Base-by-base conservation (phyloP, 2,329 filamentous ascomycete species). In the Aureobasidium musti region DNA sequence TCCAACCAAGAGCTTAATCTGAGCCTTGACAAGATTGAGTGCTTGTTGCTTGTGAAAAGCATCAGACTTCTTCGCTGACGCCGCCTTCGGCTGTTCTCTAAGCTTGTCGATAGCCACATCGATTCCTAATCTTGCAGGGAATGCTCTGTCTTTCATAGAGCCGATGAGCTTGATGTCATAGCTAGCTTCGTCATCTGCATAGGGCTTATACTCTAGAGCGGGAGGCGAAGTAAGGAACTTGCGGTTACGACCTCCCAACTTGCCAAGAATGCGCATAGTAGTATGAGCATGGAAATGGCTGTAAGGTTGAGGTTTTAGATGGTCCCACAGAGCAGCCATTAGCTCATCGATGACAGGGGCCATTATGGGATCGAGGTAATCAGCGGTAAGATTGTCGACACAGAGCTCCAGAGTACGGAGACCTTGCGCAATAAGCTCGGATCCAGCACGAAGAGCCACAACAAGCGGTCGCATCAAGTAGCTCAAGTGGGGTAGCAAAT, bases 331-430 rank as follows among this genome's bases (percentile, higher is more conserved):
- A 1, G 94, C 94, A 54, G 92, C 95, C 95, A 99, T 99, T 52
- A 99, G 83, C 75, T 99, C 95, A 73, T 99, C 94, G 77, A 99
- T 98, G 30, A 98, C 96, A 0, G 95, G 96, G 2, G 94, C 92
- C 94, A 99, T 99, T 73, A 99, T 98, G 0, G 95, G 96, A 72
- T 99, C 95, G 17, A 99, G 82, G 74, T 99, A 99, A 74, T 99
- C 95, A 0, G 95, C 94, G 0, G 96, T 99, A 0, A 99, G 84
- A 72, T 99, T 99, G 70, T 99, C 95, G 21, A 99, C 95, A 73
- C 95, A 99, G 1, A 99, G 85, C 74, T 99, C 95, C 5, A 99
- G 81, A 0, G 95, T 99, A 33, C 96, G 84, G 7, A 99, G 82
- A 0, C 95, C 95, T 77, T 99, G 96, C 0, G 93, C 93, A 21